Evolutionary conservation across 208 protist species (phyloP).

Genomic region (Leishmania arabica): DNA sequence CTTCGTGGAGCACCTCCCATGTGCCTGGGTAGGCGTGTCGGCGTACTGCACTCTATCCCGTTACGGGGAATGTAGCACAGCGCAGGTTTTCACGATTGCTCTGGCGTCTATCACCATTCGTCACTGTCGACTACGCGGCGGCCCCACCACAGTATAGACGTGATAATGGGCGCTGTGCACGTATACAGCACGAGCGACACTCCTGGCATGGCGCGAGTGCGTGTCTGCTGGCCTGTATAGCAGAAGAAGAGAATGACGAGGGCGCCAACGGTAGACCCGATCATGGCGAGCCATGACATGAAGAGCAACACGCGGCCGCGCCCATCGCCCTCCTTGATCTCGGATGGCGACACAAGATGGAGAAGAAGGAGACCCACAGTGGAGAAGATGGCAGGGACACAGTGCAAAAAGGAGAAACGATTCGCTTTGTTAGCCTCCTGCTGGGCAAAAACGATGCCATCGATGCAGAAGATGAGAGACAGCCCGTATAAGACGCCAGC

Average conservation of each 20-base stretch:
- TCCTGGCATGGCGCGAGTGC: conserved; percentile 48
- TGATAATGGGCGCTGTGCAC: conserved; percentile 51
- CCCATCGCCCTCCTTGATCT: conserved; percentile 56
- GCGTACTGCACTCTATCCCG: neutral
- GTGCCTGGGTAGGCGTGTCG: neutral
- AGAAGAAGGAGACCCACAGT: conserved; percentile 65
- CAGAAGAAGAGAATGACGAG: conserved; percentile 53
- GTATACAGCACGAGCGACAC: conserved; percentile 69
- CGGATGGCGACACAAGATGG: conserved; percentile 54
- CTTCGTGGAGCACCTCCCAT: neutral
- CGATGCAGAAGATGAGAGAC: conserved; percentile 54
- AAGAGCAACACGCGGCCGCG: conserved; percentile 70
- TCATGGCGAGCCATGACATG: conserved; percentile 70
- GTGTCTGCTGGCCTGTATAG: conserved; percentile 50
- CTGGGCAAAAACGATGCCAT: conserved; percentile 55
- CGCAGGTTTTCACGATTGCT: neutral
- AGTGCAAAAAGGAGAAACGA: conserved; percentile 55
- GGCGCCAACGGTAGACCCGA: conserved; percentile 56
- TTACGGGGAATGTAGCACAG: neutral
- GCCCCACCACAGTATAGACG: conserved; percentile 73
- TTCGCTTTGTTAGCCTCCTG: conserved; percentile 37
- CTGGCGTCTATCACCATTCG: conserved; percentile 27
- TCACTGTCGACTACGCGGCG: conserved; percentile 38
- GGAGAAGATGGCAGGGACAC: conserved; percentile 72
- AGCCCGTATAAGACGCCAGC: conserved; percentile 65